These are phyloP conservation scores for Trichoderma aggressivum DNA, from an alignment of 2,329 filamentous ascomycete species.

Conservation along the genomic window DNA sequence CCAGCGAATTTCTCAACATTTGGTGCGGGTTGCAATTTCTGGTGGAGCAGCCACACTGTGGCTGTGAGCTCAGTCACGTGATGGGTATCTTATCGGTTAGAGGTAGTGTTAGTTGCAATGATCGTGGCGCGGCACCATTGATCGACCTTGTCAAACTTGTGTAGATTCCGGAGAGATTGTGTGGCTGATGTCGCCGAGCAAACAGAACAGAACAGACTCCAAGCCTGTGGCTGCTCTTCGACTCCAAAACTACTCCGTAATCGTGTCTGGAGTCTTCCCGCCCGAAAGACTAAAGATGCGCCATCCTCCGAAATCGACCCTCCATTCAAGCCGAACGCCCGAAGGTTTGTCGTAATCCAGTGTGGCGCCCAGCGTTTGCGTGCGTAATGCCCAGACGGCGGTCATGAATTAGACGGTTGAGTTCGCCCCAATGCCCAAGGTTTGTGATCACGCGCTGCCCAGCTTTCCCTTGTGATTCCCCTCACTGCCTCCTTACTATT, in stretches of 20 bases:
- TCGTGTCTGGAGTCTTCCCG: not conserved
- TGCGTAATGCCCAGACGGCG: slow-evolving; percentile 8
- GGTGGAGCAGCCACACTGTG: slow-evolving; percentile 35
- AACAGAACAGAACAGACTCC: not conserved
- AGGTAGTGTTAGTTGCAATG: not conserved
- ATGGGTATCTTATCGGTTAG: not conserved
- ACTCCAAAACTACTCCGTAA: not conserved
- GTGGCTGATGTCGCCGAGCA: not conserved
- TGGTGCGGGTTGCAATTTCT: slow-evolving; percentile 36
- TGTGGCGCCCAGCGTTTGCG: slow-evolving; percentile 1
- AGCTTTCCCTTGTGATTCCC: not conserved
- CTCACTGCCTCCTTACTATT: not conserved
- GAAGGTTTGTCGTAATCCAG: slow-evolving; percentile 8
- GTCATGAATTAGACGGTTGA: not conserved
- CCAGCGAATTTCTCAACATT: slow-evolving; percentile 40
- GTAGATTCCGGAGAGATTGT: not conserved
- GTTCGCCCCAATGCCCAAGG: slow-evolving; percentile 1
- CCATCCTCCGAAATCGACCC: not conserved
- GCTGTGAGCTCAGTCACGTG: slow-evolving; percentile 29
- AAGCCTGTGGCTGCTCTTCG: not conserved
- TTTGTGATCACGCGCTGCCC: not conserved
- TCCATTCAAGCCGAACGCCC: slow-evolving; percentile 1
- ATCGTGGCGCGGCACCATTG: too few species aligned
- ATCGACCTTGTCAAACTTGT: not conserved
- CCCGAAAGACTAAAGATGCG: not conserved